These are phyloP conservation scores for Orobanche coerulescens DNA, from an alignment of 257 asterid genomes.

Conservation along the genomic window DNA sequence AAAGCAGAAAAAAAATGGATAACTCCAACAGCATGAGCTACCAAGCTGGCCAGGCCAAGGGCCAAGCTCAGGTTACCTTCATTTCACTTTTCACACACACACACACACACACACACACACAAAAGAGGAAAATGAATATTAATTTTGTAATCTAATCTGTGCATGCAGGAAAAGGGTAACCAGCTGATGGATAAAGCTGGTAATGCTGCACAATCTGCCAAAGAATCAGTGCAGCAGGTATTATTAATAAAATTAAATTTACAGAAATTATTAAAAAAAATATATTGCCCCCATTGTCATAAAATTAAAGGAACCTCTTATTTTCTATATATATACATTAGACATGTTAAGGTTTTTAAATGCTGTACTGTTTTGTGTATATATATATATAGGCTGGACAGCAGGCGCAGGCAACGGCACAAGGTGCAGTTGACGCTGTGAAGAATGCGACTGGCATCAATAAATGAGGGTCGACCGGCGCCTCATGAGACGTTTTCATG, in stretches of 20 bases:
- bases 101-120: too few relatives aligned
- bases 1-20: slow-evolving; percentile 33
- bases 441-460: slow-evolving; percentile 41
- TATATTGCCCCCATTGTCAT: too few relatives aligned
- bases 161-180: slow-evolving; percentile 48
- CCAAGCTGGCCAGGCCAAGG: slow-evolving; percentile 59
- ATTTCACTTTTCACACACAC: neutral
- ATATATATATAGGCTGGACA: slow-evolving; percentile 29
- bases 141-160: neutral
- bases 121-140: too few relatives aligned
- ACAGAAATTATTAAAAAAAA: too few relatives aligned
- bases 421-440: slow-evolving; percentile 38
- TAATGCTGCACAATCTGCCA: slow-evolving; percentile 47
- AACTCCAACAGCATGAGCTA: slow-evolving; percentile 38
- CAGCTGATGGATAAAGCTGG: slow-evolving; percentile 46
- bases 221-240: slow-evolving; percentile 44
- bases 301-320: too few relatives aligned
- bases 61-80: slow-evolving; percentile 38
- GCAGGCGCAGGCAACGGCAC: slow-evolving; percentile 36
- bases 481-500: too few relatives aligned
- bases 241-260: neutral
- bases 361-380: neutral
- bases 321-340: neutral
- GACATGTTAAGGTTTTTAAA: neutral
- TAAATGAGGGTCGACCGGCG: slow-evolving; percentile 21